A percentile compares a stretch with the other conserved stretches of the same genome.
phyloP scores from a whole-genome alignment of 306 rosid genomes.

The Begonia masoniana region DNA sequence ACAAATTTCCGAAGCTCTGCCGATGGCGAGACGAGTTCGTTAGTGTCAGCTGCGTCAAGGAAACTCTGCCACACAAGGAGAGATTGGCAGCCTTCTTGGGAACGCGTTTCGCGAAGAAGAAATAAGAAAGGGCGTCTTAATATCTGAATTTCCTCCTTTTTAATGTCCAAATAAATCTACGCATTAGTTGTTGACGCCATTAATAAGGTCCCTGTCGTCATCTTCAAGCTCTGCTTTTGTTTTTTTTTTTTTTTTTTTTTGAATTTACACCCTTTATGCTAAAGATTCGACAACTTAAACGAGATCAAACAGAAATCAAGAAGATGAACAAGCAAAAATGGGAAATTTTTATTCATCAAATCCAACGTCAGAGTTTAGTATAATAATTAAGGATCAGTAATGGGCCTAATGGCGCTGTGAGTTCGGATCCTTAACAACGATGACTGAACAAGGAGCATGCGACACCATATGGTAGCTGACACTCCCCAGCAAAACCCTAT shows the following conservation, averaged over 20 bases:
- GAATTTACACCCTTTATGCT: too few species aligned
- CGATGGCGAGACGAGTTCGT: conserved; percentile 29
- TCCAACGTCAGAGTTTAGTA: too few species aligned
- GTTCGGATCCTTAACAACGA: conserved; percentile 54
- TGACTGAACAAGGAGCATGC: conserved; percentile 70
- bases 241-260: too few species aligned
- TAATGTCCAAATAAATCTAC: too few species aligned
- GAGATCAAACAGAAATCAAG: too few species aligned
- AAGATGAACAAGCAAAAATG: too few species aligned
- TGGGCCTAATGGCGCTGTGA: conserved; percentile 3
- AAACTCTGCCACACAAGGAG: conserved; percentile 22
- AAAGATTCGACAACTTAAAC: too few species aligned
- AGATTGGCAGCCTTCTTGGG: neutral
- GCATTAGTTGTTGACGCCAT: too few species aligned
- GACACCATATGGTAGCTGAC: conserved; percentile 66
- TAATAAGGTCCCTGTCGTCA: conserved; percentile 11
- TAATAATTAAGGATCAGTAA: neutral
- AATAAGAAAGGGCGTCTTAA: too few species aligned
- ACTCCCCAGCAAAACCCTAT: conserved; percentile 79
- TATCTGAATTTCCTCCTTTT: too few species aligned
- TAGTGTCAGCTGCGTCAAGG: conserved; percentile 15
- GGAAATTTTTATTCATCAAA: too few species aligned
- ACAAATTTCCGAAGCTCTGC: conserved; percentile 28
- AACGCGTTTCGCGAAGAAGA: neutral
- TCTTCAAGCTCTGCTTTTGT: too few species aligned